Evolutionary conservation across 164 flowering plant genomes (phyloP).

Genomic region (Vitis rotundifolia): DNA sequence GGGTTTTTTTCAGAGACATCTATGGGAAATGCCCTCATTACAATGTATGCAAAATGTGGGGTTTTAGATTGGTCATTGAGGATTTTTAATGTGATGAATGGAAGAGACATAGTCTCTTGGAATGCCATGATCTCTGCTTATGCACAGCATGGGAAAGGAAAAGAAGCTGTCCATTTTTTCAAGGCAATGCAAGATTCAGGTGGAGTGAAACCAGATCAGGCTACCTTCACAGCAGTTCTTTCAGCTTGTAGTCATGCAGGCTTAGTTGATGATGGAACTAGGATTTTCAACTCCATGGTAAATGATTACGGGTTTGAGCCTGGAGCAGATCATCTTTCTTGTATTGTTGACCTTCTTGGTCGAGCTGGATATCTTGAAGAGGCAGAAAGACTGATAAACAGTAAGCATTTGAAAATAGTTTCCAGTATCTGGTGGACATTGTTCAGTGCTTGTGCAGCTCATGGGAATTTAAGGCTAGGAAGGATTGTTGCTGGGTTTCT

Average conservation of each 20-base stretch:
- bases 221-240: conserved; percentile 63
- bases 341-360: conserved; percentile 58
- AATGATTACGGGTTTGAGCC: conserved; percentile 45
- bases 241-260: conserved; percentile 79
- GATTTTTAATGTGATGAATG: conserved; percentile 43
- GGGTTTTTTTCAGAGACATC: conserved; percentile 32
- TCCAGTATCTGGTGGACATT: conserved; percentile 55
- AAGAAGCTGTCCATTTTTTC: conserved; percentile 50
- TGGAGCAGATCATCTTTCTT: conserved; percentile 54
- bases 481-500: conserved; percentile 48
- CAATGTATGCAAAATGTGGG: conserved; percentile 67
- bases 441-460: conserved; percentile 66
- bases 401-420: conserved; percentile 27
- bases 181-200: conserved; percentile 36
- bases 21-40: conserved; percentile 57
- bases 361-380: conserved; percentile 60
- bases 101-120: conserved; percentile 56
- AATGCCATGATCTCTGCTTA: conserved; percentile 60
- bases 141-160: conserved; percentile 66
- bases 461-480: conserved; percentile 59
- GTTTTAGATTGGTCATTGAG: conserved; percentile 38
- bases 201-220: conserved; percentile 41
- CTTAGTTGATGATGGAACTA: conserved; percentile 49
- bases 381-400: conserved; percentile 45
- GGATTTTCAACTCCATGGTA: conserved; percentile 56